Evolutionary conservation across 805 yeast genomes (phyloP).

Genomic region (Kazachstania viticola): DNA sequence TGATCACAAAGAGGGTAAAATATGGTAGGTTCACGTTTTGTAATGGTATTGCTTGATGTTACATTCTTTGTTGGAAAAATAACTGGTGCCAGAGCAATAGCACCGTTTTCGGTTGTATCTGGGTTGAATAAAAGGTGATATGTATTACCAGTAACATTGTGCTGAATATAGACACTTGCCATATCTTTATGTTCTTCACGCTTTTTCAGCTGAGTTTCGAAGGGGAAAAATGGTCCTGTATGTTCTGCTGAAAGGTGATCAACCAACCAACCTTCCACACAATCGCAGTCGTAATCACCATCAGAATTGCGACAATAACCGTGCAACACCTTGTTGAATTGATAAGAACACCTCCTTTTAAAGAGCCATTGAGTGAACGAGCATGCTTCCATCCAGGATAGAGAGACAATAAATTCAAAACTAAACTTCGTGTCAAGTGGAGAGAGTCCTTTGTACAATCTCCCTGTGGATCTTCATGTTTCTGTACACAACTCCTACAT

Average conservation of each 20-base stretch:
- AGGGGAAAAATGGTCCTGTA: not conserved
- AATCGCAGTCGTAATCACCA: not conserved
- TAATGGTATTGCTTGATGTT: not conserved
- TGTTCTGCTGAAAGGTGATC: not conserved
- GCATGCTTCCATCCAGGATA: constrained; percentile 1
- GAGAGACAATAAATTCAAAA: not conserved
- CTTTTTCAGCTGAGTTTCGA: not conserved
- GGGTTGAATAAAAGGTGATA: not conserved
- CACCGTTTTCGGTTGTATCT: not conserved
- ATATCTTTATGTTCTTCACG: not conserved
- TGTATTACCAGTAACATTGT: not conserved
- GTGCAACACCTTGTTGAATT: not conserved
- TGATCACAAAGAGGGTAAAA: not conserved
- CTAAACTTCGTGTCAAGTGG: not conserved
- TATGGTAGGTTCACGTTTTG: not conserved
- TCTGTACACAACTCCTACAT: not conserved
- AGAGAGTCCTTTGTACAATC: not conserved
- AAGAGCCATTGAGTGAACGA: not conserved
- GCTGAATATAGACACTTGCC: not conserved
- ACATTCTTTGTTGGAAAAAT: too few species aligned
- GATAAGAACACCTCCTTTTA: not conserved
- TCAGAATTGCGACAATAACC: not conserved
- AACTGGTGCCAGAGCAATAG: not conserved
- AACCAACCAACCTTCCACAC: not conserved
- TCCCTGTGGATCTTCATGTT: not conserved